phyloP scores from a whole-genome alignment of 1,139 yeast species.

The Hyphopichia burtonii region DNA sequence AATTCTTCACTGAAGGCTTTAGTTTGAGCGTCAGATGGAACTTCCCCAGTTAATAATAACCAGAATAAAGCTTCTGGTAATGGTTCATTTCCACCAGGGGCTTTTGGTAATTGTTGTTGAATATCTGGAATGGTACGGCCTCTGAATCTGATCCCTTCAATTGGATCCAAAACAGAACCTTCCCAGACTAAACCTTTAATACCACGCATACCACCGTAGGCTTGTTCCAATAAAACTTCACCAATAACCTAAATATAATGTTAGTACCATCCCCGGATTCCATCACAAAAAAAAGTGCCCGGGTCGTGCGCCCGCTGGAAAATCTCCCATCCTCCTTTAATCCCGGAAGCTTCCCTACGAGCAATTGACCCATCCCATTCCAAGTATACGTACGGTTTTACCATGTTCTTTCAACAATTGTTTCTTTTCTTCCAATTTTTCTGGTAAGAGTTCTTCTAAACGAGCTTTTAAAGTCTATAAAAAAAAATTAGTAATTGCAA shows the following conservation, averaged over 20 bases:
- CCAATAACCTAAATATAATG: conserved; percentile 58
- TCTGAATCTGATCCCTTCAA: conserved; percentile 98
- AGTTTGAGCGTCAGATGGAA: conserved; percentile 77
- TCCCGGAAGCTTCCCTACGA: too few relatives aligned
- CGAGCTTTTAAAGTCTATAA: conserved; percentile 74
- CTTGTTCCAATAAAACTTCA: conserved; percentile 92
- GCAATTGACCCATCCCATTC: too few relatives aligned
- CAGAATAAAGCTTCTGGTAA: conserved; percentile 92
- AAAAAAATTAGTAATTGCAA: conserved; percentile 2
- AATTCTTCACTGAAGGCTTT: conserved; percentile 75
- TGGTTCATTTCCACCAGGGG: conserved; percentile 82
- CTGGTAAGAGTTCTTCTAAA: conserved; percentile 90
- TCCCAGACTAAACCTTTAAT: conserved; percentile 98
- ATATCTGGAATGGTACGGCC: conserved; percentile 97
- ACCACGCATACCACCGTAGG: conserved; percentile 99
- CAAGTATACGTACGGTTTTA: conserved; percentile 64
- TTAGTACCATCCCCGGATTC: conserved; percentile 10
- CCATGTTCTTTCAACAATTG: conserved; percentile 88
- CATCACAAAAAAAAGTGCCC: neutral
- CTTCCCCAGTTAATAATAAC: conserved; percentile 88
- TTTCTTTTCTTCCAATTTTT: conserved; percentile 88
- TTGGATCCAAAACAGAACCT: conserved; percentile 97
- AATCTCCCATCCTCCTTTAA: too few relatives aligned
- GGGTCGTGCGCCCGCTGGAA: too few relatives aligned
- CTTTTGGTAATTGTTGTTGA: conserved; percentile 90